A percentile compares a stretch with the other conserved stretches of the same genome.
Conservation (phyloP, 495 filamentous ascomycete species). For the Sporormia fimetaria region DNA sequence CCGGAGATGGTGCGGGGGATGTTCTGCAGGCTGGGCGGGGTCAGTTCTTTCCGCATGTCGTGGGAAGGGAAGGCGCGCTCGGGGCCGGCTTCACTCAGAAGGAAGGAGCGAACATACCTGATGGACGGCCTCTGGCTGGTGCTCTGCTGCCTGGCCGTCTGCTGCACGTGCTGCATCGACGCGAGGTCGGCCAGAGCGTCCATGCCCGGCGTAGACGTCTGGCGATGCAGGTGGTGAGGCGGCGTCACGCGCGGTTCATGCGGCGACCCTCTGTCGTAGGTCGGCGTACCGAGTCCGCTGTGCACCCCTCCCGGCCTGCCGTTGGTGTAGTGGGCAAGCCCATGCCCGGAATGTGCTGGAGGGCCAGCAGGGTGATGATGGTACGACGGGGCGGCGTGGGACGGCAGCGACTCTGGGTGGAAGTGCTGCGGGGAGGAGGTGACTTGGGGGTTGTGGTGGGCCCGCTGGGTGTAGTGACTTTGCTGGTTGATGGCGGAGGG, state of each 20-base stretch:
- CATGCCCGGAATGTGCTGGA: conserved; percentile 19
- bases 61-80: not conserved
- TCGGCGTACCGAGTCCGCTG: conserved; percentile 30
- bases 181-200: conserved; percentile 56
- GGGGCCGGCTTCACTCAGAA: not conserved
- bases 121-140: conserved; percentile 33
- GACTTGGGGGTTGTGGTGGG: conserved; percentile 14
- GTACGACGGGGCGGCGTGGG: conserved; percentile 10
- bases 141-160: conserved; percentile 37
- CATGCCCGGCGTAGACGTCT: conserved; percentile 49
- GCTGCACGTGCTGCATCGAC: conserved; percentile 55
- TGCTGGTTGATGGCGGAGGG: conserved; percentile 33
- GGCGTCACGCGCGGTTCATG: conserved; percentile 25
- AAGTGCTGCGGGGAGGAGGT: conserved; percentile 27
- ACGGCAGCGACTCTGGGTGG: conserved; percentile 7
- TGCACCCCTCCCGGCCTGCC: conserved; percentile 11
- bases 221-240: conserved; percentile 27
- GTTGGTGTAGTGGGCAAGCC: conserved; percentile 13
- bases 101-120: conserved; percentile 14
- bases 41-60: conserved; percentile 4
- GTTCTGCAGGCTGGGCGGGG: conserved; percentile 39
- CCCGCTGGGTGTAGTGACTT: no score
- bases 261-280: conserved; percentile 27
- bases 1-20: conserved; percentile 42
- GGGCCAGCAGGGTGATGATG: conserved; percentile 19